A percentile compares a stretch with the other conserved stretches of the same genome.
phyloP scores from a whole-genome alignment of 148 eudicot species.

The Spergularia bocconei region DNA sequence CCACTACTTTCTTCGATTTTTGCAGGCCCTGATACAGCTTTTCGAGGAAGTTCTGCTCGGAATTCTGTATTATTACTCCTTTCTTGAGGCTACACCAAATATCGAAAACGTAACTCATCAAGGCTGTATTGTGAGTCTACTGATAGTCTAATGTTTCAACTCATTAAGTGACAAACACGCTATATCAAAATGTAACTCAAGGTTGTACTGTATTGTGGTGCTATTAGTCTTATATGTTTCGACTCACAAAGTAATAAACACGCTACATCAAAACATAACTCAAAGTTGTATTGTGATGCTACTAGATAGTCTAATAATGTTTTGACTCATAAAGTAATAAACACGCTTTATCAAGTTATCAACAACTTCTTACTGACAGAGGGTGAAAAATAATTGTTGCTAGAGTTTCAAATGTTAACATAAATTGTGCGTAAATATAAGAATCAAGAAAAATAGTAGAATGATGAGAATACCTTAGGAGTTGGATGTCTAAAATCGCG shows the following conservation, averaged over 20 bases:
- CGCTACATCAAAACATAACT: background rate
- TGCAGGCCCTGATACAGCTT: conserved; percentile 25
- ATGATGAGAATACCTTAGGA: conserved; percentile 46
- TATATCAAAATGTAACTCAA: background rate
- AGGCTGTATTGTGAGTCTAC: too few relatives aligned
- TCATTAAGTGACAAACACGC: background rate
- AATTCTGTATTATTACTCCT: conserved; percentile 31
- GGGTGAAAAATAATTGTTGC: background rate
- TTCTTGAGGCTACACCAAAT: conserved; percentile 38
- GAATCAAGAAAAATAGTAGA: background rate
- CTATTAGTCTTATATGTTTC: background rate
- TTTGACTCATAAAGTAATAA: background rate
- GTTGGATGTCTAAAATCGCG: conserved; percentile 55
- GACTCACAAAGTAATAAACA: background rate
- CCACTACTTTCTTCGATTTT: conserved; percentile 40
- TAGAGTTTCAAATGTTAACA: background rate
- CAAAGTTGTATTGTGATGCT: too few relatives aligned
- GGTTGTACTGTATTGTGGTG: too few relatives aligned
- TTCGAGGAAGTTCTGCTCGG: conserved; percentile 33
- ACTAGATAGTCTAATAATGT: background rate
- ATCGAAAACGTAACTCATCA: background rate
- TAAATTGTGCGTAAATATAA: background rate
- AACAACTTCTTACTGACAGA: too few relatives aligned
- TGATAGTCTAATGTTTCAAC: too few relatives aligned
- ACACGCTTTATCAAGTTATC: background rate